A percentile compares a stretch with the other conserved stretches of the same genome.
Conservation (phyloP, 345 rosid genomes). For the Gossypium australe region DNA sequence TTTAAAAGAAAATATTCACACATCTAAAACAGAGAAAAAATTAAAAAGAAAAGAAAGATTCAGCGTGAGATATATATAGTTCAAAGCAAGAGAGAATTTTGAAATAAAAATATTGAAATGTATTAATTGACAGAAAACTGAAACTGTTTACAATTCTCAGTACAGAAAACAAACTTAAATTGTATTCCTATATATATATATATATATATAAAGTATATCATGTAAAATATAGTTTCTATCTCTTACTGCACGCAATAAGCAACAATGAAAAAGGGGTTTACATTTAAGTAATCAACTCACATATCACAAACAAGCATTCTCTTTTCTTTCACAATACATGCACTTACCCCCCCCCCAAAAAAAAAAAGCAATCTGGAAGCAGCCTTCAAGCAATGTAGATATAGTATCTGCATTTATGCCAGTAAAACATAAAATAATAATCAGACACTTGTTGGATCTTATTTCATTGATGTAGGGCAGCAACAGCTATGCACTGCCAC, state of each 20-base stretch:
- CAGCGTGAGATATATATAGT: too few species aligned
- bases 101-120: neutral
- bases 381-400: neutral
- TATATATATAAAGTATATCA: neutral
- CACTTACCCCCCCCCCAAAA: neutral
- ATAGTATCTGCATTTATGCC: neutral
- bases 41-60: too few species aligned
- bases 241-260: neutral
- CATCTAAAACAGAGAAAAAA: too few species aligned
- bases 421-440: neutral
- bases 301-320: neutral
- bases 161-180: neutral
- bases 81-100: neutral
- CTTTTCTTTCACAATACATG: neutral
- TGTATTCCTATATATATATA: neutral
- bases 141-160: neutral
- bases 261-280: neutral
- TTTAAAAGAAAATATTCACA: too few species aligned
- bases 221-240: neutral
- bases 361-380: neutral
- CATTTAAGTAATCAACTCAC: neutral
- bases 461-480: neutral
- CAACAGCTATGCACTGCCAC: neutral
- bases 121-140: neutral
- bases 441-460: neutral